Evolutionary conservation across 208 protist species (phyloP), one percentile per base, ranked within the genome.

Genomic region (Wallacemonas sp.): DNA sequence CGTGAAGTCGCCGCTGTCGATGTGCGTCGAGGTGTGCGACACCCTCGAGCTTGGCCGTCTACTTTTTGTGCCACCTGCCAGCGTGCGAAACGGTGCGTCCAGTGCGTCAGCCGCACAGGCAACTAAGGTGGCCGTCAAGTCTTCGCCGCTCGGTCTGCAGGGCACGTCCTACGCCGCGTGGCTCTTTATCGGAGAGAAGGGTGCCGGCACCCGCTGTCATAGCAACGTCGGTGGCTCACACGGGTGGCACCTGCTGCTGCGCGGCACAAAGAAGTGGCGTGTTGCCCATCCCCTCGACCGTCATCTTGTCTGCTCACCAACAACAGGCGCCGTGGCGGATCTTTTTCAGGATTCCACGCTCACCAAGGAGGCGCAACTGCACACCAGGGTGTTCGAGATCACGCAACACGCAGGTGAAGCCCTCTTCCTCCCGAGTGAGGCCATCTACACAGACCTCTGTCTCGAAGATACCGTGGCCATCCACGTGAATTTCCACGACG

Each of bases 351-450:
- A 59, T 13, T 46, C 65, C 57, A 6, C 12, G 0, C 30, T 33
- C 10, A 6, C 17, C 13, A 71, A 55, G 44, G 69, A 71, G 6
- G 39, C 62, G 8, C 60, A 57, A 13, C 34, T 46, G 6, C 50
- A 73, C 52, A 69, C 75, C 6, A 34, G 75, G 5, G 48, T 81
- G 12, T 81, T 68, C 46, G 52, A 61, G 21, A 54, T 66, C 24
- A 63, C 58, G 19, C 75, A 81, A 42, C 19, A 52, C 9, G 70
- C 57, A 17, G 75, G 75, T 13, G 69, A 81, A 30, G 68, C 75
- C 0, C 29, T 81, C 1, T 81, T 81, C 52, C 17, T 81, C 12
- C 75, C 75, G n/a, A 63, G 53, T 48, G 75, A 81, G 32, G 75
- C 69, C 8, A 37, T 76, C n/a, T 42, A 68, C 55, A 33, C 37